Percentiles rank a stretch among this genome's conserved stretches.
Evolutionary conservation across 148 eudicot species (phyloP).

Genomic region (Cornus controversa): DNA sequence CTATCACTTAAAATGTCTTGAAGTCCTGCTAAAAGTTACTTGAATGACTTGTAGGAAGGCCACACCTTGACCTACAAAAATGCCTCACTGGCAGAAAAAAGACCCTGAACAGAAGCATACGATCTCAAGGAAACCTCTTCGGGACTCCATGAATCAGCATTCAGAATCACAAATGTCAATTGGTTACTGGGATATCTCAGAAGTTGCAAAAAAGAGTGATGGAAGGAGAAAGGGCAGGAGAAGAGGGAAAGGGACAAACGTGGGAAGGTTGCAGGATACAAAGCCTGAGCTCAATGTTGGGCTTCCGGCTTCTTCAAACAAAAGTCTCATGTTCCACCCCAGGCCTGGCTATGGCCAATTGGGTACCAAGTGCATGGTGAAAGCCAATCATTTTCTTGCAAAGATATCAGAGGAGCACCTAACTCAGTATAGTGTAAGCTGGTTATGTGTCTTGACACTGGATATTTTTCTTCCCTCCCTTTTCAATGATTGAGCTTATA

Average conservation of each 20-base stretch:
- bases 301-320: conserved; percentile 31
- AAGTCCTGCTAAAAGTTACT: background rate
- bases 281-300: conserved; percentile 30
- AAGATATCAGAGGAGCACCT: conserved; percentile 52
- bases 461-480: background rate
- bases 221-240: conserved; percentile 50
- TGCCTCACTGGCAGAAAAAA: conserved; percentile 55
- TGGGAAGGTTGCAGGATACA: conserved; percentile 27
- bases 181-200: conserved; percentile 29
- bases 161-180: conserved; percentile 20
- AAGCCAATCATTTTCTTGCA: conserved; percentile 68
- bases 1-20: background rate
- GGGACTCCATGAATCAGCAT: conserved; percentile 34
- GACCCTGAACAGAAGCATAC: conserved; percentile 54
- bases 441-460: background rate
- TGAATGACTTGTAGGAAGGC: conserved; percentile 10
- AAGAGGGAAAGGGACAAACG: conserved; percentile 38
- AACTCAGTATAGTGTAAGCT: conserved; percentile 61
- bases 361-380: conserved; percentile 62
- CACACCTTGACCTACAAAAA: conserved; percentile 9
- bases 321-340: conserved; percentile 44
- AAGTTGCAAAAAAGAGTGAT: conserved; percentile 36
- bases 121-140: conserved; percentile 56
- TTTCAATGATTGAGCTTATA: background rate
- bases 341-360: conserved; percentile 64